Evolutionary conservation across 2,329 filamentous ascomycete species (phyloP), one percentile per base, ranked within the genome.

Genomic region (Colletotrichum sansevieriae): DNA sequence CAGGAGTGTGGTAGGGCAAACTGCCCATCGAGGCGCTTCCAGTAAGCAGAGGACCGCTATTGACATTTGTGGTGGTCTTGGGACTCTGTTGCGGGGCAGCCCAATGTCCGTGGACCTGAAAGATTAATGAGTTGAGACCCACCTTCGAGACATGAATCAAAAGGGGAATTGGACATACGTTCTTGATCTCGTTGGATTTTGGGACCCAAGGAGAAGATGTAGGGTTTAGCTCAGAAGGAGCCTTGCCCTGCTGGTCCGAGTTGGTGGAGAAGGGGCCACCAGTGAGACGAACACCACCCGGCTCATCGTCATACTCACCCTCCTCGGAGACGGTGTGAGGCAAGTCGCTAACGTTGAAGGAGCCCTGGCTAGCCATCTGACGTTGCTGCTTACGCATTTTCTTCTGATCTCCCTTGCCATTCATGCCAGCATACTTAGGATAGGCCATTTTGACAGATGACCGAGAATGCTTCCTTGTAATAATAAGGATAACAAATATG

Each of bases 151-250:
- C 11, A 6, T n/a, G 29, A 9, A 29, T 18, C 13, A 25, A 51
- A n/a, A 51, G 5, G 13, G 18, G 12, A 29, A 15, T 37, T 59
- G 25, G 10, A 43, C 41, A 29, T 65, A 68, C 61, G 41, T 65
- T 49, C 5, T 25, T 43, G 41, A 39, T 11, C 5, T 15, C 18
- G 10, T 22, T 55, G 35, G n/a, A n/a, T 10, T 20, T 41, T 4
- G 69, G 69, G n/a, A 62, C n/a, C 65, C 65, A 71, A 47, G 69
- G 55, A 44, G 56, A 49, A 3, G 69, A 65, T 12, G 65, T 47
- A 20, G 69, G 69, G 46, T 71, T 71, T 15, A 71, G 52, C n/a
- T 46, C 33, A 13, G 66, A 68, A 4, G 46, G 5, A n/a, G 52
- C 33, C 41, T 47, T 65, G 37, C 7, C 33, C 18, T 55, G 13